Percentiles rank a stretch among this genome's conserved stretches.
phyloP scores from a whole-genome alignment of 2,329 filamentous ascomycete genomes.

The Cadophora sp. region DNA sequence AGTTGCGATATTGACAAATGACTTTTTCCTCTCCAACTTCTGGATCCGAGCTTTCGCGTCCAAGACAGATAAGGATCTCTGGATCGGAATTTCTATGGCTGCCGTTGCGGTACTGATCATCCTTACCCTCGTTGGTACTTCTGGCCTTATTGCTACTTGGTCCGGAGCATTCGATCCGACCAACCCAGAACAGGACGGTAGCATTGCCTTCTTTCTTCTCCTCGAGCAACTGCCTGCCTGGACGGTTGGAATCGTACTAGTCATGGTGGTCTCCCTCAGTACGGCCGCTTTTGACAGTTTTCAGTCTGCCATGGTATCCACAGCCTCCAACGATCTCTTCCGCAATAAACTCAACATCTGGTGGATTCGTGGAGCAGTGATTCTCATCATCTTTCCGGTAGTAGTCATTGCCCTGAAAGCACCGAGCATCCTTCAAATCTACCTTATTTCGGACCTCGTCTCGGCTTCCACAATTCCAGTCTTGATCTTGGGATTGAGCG shows the following conservation, averaged over 20 bases:
- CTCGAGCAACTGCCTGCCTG: slow-evolving; percentile 75
- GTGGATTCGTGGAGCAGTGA: slow-evolving; percentile 72
- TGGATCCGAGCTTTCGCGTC: slow-evolving; percentile 87
- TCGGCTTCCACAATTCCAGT: slow-evolving; percentile 79
- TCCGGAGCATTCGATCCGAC: slow-evolving; percentile 70
- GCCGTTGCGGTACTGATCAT: slow-evolving; percentile 70
- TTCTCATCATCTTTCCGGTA: slow-evolving; percentile 75
- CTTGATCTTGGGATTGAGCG: slow-evolving; percentile 73
- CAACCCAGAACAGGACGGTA: slow-evolving; percentile 66
- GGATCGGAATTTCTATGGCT: slow-evolving; percentile 75
- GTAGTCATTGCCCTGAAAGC: slow-evolving; percentile 77
- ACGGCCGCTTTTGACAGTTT: slow-evolving; percentile 82
- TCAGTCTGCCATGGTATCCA: slow-evolving; percentile 86
- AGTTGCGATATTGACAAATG: slow-evolving; percentile 80
- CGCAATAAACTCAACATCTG: slow-evolving; percentile 80
- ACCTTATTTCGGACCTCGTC: slow-evolving; percentile 81
- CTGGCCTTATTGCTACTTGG: slow-evolving; percentile 80
- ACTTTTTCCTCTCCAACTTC: slow-evolving; percentile 85
- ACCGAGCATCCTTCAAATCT: slow-evolving; percentile 80
- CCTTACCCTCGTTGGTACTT: slow-evolving; percentile 73
- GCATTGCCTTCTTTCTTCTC: slow-evolving; percentile 77
- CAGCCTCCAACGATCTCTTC: slow-evolving; percentile 84
- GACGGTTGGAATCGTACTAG: slow-evolving; percentile 82
- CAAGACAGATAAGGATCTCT: slow-evolving; percentile 78
- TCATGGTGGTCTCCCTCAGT: slow-evolving; percentile 80